Conservation (phyloP, 2,329 filamentous ascomycete genomes). For the Sporothrix dimorphospora region DNA sequence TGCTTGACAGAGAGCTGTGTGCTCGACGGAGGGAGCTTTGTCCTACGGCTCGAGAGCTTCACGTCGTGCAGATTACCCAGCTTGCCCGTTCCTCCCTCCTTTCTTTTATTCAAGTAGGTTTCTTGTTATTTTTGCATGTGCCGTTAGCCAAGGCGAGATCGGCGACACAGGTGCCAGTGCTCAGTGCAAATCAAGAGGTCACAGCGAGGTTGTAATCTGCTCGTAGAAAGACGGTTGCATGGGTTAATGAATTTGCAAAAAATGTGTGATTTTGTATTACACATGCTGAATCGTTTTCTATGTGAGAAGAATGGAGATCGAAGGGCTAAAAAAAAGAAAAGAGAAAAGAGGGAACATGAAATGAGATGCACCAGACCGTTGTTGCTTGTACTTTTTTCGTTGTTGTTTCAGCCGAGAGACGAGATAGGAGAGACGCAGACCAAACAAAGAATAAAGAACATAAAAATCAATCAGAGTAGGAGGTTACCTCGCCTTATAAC, state of each 20-base stretch:
- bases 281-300: background rate
- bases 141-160: background rate
- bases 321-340: background rate
- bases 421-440: background rate
- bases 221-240: background rate
- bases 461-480: background rate
- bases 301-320: background rate
- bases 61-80: background rate
- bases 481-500: background rate
- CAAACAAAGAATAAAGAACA: background rate
- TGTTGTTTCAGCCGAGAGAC: background rate
- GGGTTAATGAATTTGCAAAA: background rate
- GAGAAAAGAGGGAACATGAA: background rate
- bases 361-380: slow-evolving; percentile 2
- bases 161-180: background rate
- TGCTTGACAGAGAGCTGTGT: background rate
- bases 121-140: background rate
- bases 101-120: background rate
- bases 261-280: slow-evolving; percentile 10
- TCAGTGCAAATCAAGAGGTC: background rate
- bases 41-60: background rate
- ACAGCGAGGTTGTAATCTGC: background rate
- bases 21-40: background rate
- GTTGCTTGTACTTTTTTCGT: background rate
- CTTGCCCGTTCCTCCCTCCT: background rate